Conservation (phyloP, 75 land plant genomes). For the Cunninghamia lanceolata region DNA sequence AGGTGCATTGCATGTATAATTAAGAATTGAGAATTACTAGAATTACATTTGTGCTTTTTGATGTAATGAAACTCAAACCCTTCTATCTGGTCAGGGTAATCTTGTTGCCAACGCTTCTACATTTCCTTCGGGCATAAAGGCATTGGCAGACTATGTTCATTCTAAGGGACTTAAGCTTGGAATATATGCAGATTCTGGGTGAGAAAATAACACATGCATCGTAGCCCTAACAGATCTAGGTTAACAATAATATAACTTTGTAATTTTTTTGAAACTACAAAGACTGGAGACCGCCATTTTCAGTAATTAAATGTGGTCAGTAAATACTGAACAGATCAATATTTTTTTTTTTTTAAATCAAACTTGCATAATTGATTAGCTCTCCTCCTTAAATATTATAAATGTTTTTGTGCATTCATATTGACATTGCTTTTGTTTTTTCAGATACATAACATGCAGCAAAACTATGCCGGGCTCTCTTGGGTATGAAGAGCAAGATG, state of each 20-base stretch:
- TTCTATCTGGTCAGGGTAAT: slow-evolving; percentile 24
- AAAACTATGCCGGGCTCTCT: slow-evolving; percentile 81
- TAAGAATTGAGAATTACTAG: neutral
- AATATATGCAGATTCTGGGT: no score
- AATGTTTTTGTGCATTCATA: neutral
- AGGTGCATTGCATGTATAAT: neutral
- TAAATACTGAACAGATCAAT: no score
- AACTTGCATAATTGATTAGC: no score
- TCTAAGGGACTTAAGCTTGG: no score
- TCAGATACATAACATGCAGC: slow-evolving; percentile 52
- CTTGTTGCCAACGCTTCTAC: slow-evolving; percentile 24
- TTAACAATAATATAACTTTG: slow-evolving; percentile 31
- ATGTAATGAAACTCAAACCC: neutral
- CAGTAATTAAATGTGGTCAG: slow-evolving; percentile 24
- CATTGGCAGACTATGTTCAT: slow-evolving; percentile 54
- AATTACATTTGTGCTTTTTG: neutral
- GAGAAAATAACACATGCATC: no score
- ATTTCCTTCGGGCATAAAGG: slow-evolving; percentile 57
- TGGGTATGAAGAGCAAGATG: slow-evolving; percentile 80
- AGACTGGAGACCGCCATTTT: slow-evolving; percentile 61
- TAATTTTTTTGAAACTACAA: slow-evolving; percentile 66
- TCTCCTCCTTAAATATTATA: no score
- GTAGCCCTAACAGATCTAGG: neutral
- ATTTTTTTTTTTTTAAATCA: no score
- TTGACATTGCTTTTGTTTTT: no score